Conservation (phyloP, 2,329 filamentous ascomycete genomes). For the Fusarium newnesense region DNA sequence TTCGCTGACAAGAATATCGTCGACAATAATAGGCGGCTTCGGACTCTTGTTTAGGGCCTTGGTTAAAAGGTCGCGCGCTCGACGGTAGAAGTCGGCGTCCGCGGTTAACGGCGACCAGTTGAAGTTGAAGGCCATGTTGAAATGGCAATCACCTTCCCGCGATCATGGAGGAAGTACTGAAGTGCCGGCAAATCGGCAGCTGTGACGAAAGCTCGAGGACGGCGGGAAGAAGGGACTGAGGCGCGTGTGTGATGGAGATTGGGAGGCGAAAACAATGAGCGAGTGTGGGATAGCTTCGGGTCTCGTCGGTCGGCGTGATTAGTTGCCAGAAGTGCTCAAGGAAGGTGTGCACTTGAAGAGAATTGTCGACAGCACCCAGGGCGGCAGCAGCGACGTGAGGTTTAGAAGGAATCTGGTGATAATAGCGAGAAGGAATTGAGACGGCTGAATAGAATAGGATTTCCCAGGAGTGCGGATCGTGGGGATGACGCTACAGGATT, state of each 20-base stretch:
- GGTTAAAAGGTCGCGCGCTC: conserved; percentile 93
- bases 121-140: conserved; percentile 99
- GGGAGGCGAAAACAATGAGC: conserved; percentile 26
- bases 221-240: conserved; percentile 14
- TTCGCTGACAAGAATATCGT: conserved; percentile 98
- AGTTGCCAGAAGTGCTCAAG: conserved; percentile 15
- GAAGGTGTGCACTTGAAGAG: not conserved
- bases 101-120: conserved; percentile 99
- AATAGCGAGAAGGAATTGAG: conserved; percentile 30
- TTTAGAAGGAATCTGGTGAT: conserved; percentile 14
- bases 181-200: conserved; percentile 39
- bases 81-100: conserved; percentile 89
- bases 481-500: conserved; percentile 46
- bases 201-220: conserved; percentile 30
- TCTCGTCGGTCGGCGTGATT: conserved; percentile 14
- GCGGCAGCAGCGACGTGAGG: conserved; percentile 4
- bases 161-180: conserved; percentile 47
- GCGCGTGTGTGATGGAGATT: conserved; percentile 28
- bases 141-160: conserved; percentile 54
- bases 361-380: conserved; percentile 2
- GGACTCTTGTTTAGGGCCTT: conserved; percentile 96
- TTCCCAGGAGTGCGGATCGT: conserved; percentile 44
- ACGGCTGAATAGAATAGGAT: conserved; percentile 34
- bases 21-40: conserved; percentile 98
- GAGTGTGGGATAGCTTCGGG: conserved; percentile 19